phyloP scores from a whole-genome alignment of 768 basidiomycete species.

The Megacollybia marginata region DNA sequence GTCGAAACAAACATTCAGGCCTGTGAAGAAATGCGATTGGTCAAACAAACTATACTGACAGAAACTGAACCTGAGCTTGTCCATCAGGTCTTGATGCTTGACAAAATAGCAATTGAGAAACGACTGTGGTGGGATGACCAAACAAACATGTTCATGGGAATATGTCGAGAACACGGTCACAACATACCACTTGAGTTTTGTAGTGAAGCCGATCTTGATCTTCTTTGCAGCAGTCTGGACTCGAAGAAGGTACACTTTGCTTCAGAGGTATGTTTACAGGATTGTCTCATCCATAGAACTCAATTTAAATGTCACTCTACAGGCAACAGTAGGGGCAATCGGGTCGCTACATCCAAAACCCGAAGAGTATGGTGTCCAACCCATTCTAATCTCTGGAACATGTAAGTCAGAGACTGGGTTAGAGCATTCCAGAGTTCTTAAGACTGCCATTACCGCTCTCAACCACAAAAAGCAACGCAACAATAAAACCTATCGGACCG shows the following conservation, averaged over 20 bases:
- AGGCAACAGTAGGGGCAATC: background rate
- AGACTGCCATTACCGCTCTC: background rate
- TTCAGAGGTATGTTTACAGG: too few relatives aligned
- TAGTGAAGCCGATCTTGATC: background rate
- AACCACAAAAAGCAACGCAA: background rate
- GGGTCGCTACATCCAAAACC: background rate
- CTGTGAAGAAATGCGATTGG: too few relatives aligned
- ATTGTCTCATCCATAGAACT: background rate
- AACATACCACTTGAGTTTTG: slow-evolving; percentile 8
- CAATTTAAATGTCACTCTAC: background rate
- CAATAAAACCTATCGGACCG: background rate
- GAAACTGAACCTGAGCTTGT: too few relatives aligned
- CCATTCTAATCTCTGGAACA: background rate
- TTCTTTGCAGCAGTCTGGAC: background rate
- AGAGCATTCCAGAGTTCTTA: background rate
- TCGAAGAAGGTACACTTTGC: background rate
- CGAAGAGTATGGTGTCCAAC: background rate
- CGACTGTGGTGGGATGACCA: too few relatives aligned
- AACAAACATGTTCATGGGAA: too few relatives aligned
- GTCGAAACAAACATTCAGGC: too few relatives aligned
- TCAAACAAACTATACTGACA: too few relatives aligned
- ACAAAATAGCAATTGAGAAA: too few relatives aligned
- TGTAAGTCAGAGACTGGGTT: background rate
- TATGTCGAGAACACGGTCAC: too few relatives aligned
- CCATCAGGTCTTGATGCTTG: too few relatives aligned